Percentiles rank a stretch among this genome's conserved stretches.
Conservation (phyloP, 495 filamentous ascomycete genomes). For the Aspergillus sparsus region DNA sequence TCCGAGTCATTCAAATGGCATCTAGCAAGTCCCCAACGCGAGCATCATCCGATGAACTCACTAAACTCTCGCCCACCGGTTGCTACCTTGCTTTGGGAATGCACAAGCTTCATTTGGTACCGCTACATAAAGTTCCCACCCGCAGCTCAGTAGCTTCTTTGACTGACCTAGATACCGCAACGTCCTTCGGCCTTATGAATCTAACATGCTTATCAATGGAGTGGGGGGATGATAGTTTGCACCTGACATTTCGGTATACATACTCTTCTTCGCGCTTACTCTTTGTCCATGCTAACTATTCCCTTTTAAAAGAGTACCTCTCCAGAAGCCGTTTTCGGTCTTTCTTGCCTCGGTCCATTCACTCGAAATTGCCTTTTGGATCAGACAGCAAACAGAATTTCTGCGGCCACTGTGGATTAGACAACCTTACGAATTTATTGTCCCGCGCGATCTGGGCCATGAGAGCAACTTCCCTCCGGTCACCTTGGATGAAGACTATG, state of each 20-base stretch:
- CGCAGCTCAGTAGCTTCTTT: constrained; percentile 58
- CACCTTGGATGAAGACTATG: constrained; percentile 69
- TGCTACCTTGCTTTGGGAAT: constrained; percentile 86
- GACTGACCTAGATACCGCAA: constrained; percentile 48
- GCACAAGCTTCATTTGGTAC: constrained; percentile 79
- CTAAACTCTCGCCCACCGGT: constrained; percentile 68
- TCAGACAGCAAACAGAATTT: constrained; percentile 72
- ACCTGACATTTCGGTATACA: constrained; percentile 74
- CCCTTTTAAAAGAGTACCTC: constrained; percentile 54
- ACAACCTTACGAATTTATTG: constrained; percentile 63
- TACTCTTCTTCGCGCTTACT: constrained; percentile 2
- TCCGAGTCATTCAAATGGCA: constrained; percentile 78
- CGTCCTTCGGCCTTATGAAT: constrained; percentile 73
- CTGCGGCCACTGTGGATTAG: constrained; percentile 83
- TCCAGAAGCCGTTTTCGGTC: constrained; percentile 61
- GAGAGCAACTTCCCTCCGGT: constrained; percentile 63
- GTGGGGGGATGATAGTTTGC: constrained; percentile 79
- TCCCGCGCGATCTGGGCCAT: constrained; percentile 61
- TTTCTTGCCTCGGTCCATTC: constrained; percentile 79
- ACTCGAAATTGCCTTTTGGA: constrained; percentile 70
- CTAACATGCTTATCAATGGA: constrained; percentile 68
- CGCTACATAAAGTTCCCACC: constrained; percentile 62
- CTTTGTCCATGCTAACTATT: constrained; percentile 12
- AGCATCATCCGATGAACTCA: constrained; percentile 75
- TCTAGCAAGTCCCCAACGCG: constrained; percentile 56